A percentile compares a stretch with the other conserved stretches of the same genome.
phyloP scores from a whole-genome alignment of 169 alveolate genomes.

The Cryptosporidium ubiquitum region DNA sequence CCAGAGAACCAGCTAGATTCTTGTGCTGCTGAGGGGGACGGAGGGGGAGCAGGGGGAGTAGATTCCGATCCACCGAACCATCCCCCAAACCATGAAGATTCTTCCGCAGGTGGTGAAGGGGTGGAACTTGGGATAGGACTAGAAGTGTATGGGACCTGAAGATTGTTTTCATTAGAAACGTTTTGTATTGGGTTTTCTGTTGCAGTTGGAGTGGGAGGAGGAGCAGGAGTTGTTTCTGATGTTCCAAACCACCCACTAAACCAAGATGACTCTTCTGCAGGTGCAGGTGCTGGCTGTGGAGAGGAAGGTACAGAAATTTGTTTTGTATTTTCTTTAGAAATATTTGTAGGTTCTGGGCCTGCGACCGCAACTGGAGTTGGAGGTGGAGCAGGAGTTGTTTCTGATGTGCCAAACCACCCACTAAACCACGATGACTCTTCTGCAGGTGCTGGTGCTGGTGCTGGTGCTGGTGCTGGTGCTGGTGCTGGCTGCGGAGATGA shows the following conservation, averaged over 20 bases:
- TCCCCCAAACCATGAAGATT: constrained; percentile 45
- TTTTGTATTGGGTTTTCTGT: neutral
- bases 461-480: neutral
- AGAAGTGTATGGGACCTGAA: neutral
- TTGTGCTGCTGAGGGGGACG: constrained; percentile 7
- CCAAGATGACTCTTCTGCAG: constrained; percentile 34
- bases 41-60: constrained; percentile 17
- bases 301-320: neutral
- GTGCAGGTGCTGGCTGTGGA: neutral
- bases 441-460: constrained; percentile 20
- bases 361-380: constrained; percentile 14
- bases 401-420: constrained; percentile 58
- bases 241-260: constrained; percentile 55
- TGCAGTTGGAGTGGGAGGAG: constrained; percentile 38
- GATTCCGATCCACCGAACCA: constrained; percentile 19
- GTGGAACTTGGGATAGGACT: neutral
- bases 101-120: neutral
- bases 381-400: constrained; percentile 63
- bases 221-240: constrained; percentile 67
- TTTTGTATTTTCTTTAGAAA: neutral
- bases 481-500: constrained; percentile 19
- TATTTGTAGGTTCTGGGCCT: neutral
- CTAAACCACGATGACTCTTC: constrained; percentile 62
- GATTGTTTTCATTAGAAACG: neutral
- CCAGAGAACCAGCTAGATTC: constrained; percentile 70